phyloP scores from a whole-genome alignment of 2,329 filamentous ascomycete species.

The Endoconidiophora laricicola region DNA sequence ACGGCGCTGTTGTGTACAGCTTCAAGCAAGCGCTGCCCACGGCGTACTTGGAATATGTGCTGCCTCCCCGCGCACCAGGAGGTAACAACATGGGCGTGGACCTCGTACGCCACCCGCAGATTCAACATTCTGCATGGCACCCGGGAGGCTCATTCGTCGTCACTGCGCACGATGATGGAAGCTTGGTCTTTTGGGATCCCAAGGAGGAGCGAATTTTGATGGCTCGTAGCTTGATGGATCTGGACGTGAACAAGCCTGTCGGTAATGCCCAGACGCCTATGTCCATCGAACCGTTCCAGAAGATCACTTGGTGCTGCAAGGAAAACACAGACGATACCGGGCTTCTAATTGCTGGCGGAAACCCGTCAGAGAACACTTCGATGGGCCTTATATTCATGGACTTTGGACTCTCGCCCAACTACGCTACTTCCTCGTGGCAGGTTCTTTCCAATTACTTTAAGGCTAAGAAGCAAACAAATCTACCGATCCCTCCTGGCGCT shows the following conservation, averaged over 20 bases:
- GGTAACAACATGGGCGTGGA: constrained; percentile 50
- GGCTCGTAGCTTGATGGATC: constrained; percentile 63
- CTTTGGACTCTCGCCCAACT: constrained; percentile 73
- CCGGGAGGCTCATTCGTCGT: constrained; percentile 81
- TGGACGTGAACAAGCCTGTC: constrained; percentile 53
- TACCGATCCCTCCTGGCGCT: constrained; percentile 62
- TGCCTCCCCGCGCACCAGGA: constrained; percentile 72
- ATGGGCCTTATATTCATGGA: constrained; percentile 82
- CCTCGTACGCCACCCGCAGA: constrained; percentile 48
- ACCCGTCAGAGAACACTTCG: constrained; percentile 45
- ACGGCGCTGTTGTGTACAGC: constrained; percentile 78
- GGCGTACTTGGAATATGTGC: constrained; percentile 67
- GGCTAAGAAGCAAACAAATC: constrained; percentile 52
- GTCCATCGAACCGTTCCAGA: constrained; percentile 57
- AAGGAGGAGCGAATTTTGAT: constrained; percentile 74
- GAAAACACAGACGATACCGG: constrained; percentile 86
- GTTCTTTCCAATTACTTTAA: constrained; percentile 61
- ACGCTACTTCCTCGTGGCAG: constrained; percentile 84
- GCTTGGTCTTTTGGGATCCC: constrained; percentile 83
- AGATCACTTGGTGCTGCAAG: constrained; percentile 86
- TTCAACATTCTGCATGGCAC: constrained; percentile 84
- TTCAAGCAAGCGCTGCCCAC: constrained; percentile 77
- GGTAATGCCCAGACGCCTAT: constrained; percentile 33
- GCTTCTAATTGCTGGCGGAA: constrained; percentile 70
- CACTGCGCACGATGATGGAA: constrained; percentile 79